Conservation (phyloP, 73 alveolate species). For the Paramecium primaurelia region DNA sequence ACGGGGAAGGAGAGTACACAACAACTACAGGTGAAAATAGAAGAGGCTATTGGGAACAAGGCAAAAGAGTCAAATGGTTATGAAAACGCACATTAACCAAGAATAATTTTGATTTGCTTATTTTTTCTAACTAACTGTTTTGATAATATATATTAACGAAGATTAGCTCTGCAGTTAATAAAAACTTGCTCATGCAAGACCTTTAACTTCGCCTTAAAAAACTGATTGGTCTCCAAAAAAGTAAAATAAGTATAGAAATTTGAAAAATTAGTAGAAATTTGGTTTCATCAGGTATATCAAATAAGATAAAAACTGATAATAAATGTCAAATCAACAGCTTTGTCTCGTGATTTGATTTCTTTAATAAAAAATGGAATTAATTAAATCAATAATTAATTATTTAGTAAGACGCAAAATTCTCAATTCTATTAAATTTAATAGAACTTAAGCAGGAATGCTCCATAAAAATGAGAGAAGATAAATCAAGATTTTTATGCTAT, state of each 20-base stretch:
- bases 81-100: background rate
- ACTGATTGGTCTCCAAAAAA: background rate
- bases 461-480: constrained; percentile 19
- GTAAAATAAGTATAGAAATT: background rate
- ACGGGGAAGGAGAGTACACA: constrained; percentile 67
- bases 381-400: background rate
- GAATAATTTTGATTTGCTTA: background rate
- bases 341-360: background rate
- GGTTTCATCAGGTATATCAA: background rate
- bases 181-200: background rate
- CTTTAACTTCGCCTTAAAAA: constrained; percentile 6
- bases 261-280: background rate
- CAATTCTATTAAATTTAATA: background rate
- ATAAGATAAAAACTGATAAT: background rate
- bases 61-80: constrained; percentile 68
- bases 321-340: background rate
- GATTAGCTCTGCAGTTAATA: constrained; percentile 14
- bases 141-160: background rate
- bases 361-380: background rate
- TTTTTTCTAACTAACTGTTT: background rate
- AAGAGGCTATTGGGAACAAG: constrained; percentile 70
- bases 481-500: constrained; percentile 48
- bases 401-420: background rate
- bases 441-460: constrained; percentile 47
- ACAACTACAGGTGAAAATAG: constrained; percentile 58